phyloP scores from a whole-genome alignment of 2,329 filamentous ascomycete genomes.

The Penicillium sp. region DNA sequence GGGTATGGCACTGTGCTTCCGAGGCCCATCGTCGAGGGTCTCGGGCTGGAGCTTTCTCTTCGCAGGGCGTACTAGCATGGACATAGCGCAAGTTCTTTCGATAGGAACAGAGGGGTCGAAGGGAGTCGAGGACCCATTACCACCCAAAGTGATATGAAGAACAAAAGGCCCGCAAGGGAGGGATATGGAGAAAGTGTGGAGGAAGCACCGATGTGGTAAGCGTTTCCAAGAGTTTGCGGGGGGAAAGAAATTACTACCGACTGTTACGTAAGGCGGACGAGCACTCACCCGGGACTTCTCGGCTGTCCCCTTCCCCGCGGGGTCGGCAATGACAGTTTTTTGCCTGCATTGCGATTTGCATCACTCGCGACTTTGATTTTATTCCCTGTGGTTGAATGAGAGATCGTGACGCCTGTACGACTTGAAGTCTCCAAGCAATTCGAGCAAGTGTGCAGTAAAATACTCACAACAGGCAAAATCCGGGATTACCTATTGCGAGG shows the following conservation, averaged over 20 bases:
- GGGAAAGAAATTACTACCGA: slow-evolving; percentile 1
- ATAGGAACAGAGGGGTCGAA: not conserved
- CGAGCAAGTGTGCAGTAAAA: not conserved
- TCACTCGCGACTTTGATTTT: not conserved
- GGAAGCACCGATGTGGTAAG: slow-evolving; percentile 4
- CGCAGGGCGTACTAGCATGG: slow-evolving; percentile 31
- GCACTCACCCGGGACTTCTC: slow-evolving; percentile 14
- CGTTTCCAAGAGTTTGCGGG: slow-evolving; percentile 3
- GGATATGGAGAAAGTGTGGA: slow-evolving; percentile 2
- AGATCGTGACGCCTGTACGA: too few relatives aligned
- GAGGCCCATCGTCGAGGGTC: slow-evolving; percentile 20
- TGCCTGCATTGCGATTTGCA: not conserved
- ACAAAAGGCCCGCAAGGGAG: not conserved
- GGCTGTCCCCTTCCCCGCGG: slow-evolving; percentile 21
- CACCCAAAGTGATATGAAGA: not conserved
- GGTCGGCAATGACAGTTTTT: slow-evolving; percentile 8
- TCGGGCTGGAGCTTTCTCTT: slow-evolving; percentile 36
- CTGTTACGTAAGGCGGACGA: slow-evolving; percentile 12
- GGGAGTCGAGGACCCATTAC: slow-evolving; percentile 12
- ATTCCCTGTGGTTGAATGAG: not conserved
- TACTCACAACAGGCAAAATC: not conserved
- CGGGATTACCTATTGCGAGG: slow-evolving; percentile 19
- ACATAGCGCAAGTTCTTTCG: slow-evolving; percentile 23
- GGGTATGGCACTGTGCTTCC: slow-evolving; percentile 11
- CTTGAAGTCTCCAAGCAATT: not conserved